Evolutionary conservation across 2,329 filamentous ascomycete species (phyloP).

Genomic region (Periglandula ipomoeae): DNA sequence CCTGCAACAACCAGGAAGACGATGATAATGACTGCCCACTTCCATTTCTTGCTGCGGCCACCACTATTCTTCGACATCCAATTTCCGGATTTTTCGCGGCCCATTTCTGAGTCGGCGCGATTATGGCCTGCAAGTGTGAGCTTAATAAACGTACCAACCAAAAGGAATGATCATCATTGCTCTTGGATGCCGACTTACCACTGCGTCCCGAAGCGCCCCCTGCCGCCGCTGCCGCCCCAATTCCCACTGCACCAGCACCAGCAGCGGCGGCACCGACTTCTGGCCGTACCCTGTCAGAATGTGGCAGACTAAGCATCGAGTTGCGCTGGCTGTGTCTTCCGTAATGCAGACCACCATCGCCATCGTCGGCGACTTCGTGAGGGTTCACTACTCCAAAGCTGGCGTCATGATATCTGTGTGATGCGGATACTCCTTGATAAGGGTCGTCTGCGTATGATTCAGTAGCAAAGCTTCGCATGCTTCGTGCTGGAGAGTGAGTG

Average conservation of each 20-base stretch:
- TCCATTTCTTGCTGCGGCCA: constrained; percentile 54
- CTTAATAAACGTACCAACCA: not conserved
- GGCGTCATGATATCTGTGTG: constrained; percentile 31
- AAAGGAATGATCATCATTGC: not conserved
- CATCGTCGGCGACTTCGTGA: constrained; percentile 74
- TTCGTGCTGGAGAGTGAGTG: constrained; percentile 37
- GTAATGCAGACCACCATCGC: constrained; percentile 70
- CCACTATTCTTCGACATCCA: constrained; percentile 31
- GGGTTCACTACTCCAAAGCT: constrained; percentile 60
- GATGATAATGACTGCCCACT: constrained; percentile 56
- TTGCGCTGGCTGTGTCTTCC: constrained; percentile 34
- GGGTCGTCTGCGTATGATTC: constrained; percentile 53
- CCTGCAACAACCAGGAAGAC: constrained; percentile 59
- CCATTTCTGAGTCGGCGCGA: constrained; percentile 5
- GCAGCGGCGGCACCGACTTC: constrained; percentile 31
- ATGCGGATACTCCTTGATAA: constrained; percentile 41
- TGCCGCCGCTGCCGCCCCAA: constrained; percentile 22
- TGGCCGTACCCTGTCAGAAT: constrained; percentile 25
- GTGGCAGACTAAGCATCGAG: constrained; percentile 51
- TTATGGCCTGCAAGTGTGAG: not conserved
- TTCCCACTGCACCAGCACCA: constrained; percentile 35
- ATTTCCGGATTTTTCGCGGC: constrained; percentile 12
- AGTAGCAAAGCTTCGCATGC: constrained; percentile 34
- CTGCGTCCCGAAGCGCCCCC: constrained; percentile 19
- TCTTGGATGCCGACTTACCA: constrained; percentile 10